Conservation (phyloP, 208 protist species). For the Perkinsela sp. region DNA sequence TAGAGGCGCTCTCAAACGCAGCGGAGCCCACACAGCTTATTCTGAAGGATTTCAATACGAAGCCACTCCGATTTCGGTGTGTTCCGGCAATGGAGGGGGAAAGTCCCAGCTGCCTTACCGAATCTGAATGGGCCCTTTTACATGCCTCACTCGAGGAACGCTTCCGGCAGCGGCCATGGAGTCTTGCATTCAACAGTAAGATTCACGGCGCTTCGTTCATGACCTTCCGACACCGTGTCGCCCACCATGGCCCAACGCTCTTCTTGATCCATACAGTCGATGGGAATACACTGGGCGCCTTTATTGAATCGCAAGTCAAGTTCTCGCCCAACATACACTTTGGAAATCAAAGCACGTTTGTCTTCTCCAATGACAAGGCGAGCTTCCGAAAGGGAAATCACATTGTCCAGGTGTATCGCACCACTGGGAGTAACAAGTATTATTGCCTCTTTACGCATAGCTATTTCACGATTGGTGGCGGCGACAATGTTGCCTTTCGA, state of each 20-base stretch:
- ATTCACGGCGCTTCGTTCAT: not conserved
- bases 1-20: not conserved
- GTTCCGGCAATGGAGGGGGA: not conserved
- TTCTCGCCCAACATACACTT: not conserved
- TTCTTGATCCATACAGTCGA: not conserved
- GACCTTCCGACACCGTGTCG: not conserved
- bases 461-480: not conserved
- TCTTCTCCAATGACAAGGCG: not conserved
- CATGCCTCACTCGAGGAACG: not conserved
- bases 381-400: not conserved
- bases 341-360: not conserved
- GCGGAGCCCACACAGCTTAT: not conserved
- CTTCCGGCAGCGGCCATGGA: not conserved
- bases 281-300: not conserved
- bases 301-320: not conserved
- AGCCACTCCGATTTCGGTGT: not conserved
- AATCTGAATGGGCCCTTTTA: not conserved
- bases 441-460: not conserved
- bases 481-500: not conserved
- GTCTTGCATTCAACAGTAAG: not conserved
- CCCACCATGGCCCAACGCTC: not conserved
- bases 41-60: not conserved
- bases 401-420: not conserved
- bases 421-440: not conserved
- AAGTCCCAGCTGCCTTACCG: not conserved